Evolutionary conservation across 2,329 filamentous ascomycete species (phyloP).

Genomic region (Fusarium domesticum): DNA sequence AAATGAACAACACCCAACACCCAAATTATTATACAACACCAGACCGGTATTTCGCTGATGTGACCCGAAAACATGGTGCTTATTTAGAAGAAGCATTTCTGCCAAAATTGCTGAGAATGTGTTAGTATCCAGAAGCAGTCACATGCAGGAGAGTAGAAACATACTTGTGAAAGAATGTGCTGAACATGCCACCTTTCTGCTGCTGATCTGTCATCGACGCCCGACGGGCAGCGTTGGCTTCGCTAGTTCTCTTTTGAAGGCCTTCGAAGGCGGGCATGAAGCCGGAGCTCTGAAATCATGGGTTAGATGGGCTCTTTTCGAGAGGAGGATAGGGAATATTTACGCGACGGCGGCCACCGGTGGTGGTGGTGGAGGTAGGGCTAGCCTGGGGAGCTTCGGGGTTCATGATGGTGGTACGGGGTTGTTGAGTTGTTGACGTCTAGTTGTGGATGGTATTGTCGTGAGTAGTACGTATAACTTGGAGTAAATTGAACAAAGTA

Average conservation of each 20-base stretch:
- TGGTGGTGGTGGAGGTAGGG: slow-evolving; percentile 13
- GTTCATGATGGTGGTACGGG: slow-evolving; percentile 27
- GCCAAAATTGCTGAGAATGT: slow-evolving; percentile 32
- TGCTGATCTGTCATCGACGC: slow-evolving; percentile 55
- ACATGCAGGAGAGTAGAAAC: slow-evolving; percentile 18
- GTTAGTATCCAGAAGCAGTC: slow-evolving; percentile 4
- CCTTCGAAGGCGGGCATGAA: slow-evolving; percentile 49
- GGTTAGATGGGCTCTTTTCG: slow-evolving; percentile 2
- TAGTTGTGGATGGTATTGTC: slow-evolving; percentile 1
- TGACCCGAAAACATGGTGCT: neutral
- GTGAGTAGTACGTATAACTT: too few relatives aligned
- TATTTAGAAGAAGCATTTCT: slow-evolving; percentile 23
- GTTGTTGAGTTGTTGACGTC: neutral
- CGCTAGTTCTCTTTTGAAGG: slow-evolving; percentile 49
- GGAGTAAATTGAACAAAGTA: too few relatives aligned
- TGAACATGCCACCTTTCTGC: slow-evolving; percentile 47
- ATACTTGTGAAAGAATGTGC: slow-evolving; percentile 57
- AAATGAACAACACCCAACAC: neutral
- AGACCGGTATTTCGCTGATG: neutral
- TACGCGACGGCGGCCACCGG: slow-evolving; percentile 33
- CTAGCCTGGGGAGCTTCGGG: slow-evolving; percentile 26
- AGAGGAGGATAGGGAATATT: neutral
- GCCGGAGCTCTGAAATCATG: slow-evolving; percentile 40
- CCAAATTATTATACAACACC: neutral
- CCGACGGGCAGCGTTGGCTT: slow-evolving; percentile 47